These are phyloP conservation scores for Microbotryum intermedium DNA, from an alignment of 1,284 basidiomycete species.

Conservation along the genomic window DNA sequence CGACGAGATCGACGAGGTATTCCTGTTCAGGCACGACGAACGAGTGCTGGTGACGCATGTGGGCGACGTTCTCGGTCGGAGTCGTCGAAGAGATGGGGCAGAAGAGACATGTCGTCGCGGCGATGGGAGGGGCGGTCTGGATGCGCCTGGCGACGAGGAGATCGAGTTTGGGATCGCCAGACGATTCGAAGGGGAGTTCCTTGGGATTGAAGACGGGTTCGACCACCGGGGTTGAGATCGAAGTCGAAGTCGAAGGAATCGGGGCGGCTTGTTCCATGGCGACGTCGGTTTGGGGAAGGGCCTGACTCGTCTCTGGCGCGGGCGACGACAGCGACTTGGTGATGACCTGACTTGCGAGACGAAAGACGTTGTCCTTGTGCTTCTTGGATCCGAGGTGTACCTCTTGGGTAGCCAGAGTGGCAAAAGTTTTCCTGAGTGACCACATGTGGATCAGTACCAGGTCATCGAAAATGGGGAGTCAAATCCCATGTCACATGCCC, in stretches of 20 bases:
- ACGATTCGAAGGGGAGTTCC: slow-evolving; percentile 47
- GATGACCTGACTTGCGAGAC: slow-evolving; percentile 34
- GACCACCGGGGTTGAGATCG: slow-evolving; percentile 1
- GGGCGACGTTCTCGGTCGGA: slow-evolving; percentile 59
- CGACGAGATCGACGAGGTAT: slow-evolving; percentile 73
- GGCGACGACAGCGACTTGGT: slow-evolving; percentile 10
- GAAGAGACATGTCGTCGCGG: slow-evolving; percentile 61
- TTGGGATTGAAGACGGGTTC: slow-evolving; percentile 34
- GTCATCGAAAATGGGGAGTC: no score
- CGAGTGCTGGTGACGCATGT: slow-evolving; percentile 81
- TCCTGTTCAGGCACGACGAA: slow-evolving; percentile 96
- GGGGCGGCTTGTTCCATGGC: slow-evolving; percentile 12
- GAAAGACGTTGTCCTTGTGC: slow-evolving; percentile 72
- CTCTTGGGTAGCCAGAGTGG: slow-evolving; percentile 77
- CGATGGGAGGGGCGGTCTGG: slow-evolving; percentile 46
- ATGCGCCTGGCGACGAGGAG: slow-evolving; percentile 55
- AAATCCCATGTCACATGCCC: neutral
- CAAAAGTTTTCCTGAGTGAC: slow-evolving; percentile 72
- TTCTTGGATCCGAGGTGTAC: slow-evolving; percentile 84
- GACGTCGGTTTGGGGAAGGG: slow-evolving; percentile 3
- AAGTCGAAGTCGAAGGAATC: slow-evolving; percentile 21
- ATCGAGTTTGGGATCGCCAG: slow-evolving; percentile 67
- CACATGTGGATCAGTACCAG: neutral
- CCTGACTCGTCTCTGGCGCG: neutral
- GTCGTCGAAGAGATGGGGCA: slow-evolving; percentile 52